Base-by-base conservation (phyloP, 441 rosid species). In the Bocquillonia castaneifolia region DNA sequence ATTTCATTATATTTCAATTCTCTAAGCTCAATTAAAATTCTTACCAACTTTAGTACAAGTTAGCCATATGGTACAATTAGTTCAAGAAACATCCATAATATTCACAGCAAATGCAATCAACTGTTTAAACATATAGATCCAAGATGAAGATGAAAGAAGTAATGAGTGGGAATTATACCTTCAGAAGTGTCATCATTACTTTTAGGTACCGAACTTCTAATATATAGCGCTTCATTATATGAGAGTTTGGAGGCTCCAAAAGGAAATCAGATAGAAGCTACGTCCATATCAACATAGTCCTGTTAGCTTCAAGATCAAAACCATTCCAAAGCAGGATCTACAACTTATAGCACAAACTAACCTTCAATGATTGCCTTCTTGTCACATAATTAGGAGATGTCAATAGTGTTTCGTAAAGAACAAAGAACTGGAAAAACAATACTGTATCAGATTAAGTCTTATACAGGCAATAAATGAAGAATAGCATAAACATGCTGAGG, bases 291-390 rank as follows among this genome's bases (percentile, higher is more conserved):
- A 71, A 67, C 52, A 80, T 64, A 67, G 64, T 55, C 53, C 59
- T 14, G 62, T 69, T 64, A 77, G 72, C 56, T 53, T 31, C 62
- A 31, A 25, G 59, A 60, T 32, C 18, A 54, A 54, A 59, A 51
- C 28, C 68, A 67, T 58, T 68, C 60, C 56, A 57, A 36, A 71
- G 51, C 60, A 69, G 32, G 26, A 57, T 36, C 10, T 22, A 55
- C 58, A 59, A 74, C 52, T 57, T 34, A 29, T 15, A 63, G 58
- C 62, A 52, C 65, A 65, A 63, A 81, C 84, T 74, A 74, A 94
- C 99, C 97, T 91, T 94, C 75, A 94, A 73, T 23, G 97, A 94
- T 71, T 94, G 97, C 82, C 99, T 84, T 80, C 95, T 91, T 12
- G 97, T 94, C 72, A 94, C 99, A 64, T 94, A 94, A 76, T 91